Evolutionary conservation across 2,329 filamentous ascomycete species (phyloP).

Genomic region (Zymoseptoria tritici): DNA sequence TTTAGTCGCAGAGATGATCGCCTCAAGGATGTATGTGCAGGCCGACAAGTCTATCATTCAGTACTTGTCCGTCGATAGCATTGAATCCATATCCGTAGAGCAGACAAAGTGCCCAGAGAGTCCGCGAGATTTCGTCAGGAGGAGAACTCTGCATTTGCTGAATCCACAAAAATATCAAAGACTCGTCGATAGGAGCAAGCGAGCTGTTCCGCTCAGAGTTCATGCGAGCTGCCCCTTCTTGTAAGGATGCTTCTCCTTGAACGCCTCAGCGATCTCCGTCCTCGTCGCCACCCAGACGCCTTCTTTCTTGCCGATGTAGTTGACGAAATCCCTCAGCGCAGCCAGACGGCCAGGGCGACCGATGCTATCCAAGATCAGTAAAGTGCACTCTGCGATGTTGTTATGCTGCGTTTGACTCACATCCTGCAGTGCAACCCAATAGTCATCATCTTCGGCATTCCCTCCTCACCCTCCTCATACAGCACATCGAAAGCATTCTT

Average conservation of each 20-base stretch:
- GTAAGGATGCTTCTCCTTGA: conserved; percentile 43
- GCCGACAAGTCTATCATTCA: too few species aligned
- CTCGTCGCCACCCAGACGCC: conserved; percentile 49
- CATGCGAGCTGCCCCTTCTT: conserved; percentile 22
- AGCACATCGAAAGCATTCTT: conserved; percentile 49
- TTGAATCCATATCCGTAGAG: too few species aligned
- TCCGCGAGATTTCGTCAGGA: too few species aligned
- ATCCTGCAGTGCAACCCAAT: conserved; percentile 49
- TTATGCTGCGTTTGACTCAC: background rate
- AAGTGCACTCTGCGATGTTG: conserved; percentile 26
- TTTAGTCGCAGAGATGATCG: background rate
- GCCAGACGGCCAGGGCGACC: conserved; percentile 47
- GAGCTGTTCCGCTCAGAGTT: background rate
- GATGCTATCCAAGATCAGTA: conserved; percentile 24
- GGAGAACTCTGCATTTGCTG: too few species aligned
- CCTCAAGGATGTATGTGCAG: too few species aligned
- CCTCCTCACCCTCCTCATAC: conserved; percentile 40
- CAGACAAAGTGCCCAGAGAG: too few species aligned
- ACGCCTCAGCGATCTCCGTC: conserved; percentile 46
- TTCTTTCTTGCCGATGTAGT: conserved; percentile 47
- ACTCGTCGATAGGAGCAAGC: background rate
- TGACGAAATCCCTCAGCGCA: conserved; percentile 46
- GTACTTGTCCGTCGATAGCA: too few species aligned
- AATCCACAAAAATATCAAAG: background rate
- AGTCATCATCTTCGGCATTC: conserved; percentile 52